phyloP scores from a whole-genome alignment of 805 yeast genomes.

The Kuraishia borneana region DNA sequence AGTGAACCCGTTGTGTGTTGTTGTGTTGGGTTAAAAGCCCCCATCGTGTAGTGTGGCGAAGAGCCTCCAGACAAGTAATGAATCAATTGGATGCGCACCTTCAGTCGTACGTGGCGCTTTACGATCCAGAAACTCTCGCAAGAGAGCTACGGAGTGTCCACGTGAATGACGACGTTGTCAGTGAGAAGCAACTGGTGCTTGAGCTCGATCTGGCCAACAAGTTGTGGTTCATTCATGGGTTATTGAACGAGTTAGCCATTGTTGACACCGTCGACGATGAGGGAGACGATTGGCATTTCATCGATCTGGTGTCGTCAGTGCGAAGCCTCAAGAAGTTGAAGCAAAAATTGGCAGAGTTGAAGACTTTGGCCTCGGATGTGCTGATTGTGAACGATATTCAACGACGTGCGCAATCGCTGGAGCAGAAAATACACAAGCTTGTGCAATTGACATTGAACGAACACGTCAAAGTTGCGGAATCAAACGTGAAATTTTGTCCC shows the following conservation, averaged over 20 bases:
- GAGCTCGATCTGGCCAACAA: slow-evolving; percentile 12
- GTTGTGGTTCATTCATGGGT: slow-evolving; percentile 19
- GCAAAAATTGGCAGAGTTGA: background rate
- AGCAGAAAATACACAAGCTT: background rate
- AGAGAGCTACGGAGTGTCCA: background rate
- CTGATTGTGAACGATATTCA: background rate
- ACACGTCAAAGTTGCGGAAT: background rate
- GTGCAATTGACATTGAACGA: background rate
- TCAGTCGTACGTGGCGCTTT: slow-evolving; percentile 1
- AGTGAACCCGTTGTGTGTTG: background rate
- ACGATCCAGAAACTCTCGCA: background rate
- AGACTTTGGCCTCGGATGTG: background rate
- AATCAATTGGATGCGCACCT: background rate
- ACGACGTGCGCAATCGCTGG: background rate
- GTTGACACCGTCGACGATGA: slow-evolving; percentile 4
- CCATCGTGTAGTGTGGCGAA: background rate
- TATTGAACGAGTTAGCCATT: slow-evolving; percentile 12
- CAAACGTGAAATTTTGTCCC: background rate
- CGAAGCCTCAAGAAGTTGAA: background rate
- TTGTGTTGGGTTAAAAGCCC: background rate
- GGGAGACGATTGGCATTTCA: background rate
- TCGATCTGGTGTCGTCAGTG: slow-evolving; percentile 1
- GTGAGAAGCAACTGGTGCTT: background rate
- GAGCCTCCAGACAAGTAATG: background rate
- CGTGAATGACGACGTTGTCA: background rate